Conservation (phyloP, 116 monocot species). For the Trichopus zeylanicus region DNA sequence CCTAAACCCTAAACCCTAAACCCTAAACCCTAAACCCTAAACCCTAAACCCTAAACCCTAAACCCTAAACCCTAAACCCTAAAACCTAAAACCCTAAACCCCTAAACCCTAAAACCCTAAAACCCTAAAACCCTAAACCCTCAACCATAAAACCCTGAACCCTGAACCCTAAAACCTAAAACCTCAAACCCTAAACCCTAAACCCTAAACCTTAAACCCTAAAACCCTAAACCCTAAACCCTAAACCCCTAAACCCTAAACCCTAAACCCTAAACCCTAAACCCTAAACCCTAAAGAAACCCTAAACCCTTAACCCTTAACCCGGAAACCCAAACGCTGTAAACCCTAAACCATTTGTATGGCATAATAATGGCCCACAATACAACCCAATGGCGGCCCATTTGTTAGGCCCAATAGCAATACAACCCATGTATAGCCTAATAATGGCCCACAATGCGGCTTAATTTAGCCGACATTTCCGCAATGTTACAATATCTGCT, state of each 20-base stretch:
- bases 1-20: background rate
- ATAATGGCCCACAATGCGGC: no score
- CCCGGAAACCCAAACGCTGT: background rate
- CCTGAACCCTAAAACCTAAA: constrained; percentile 1
- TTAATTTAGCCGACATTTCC: no score
- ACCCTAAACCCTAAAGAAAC: constrained; percentile 4
- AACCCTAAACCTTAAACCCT: background rate
- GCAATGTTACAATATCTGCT: no score
- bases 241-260: constrained; percentile 1
- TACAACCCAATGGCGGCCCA: no score
- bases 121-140: constrained; percentile 1
- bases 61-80: constrained; percentile 5
- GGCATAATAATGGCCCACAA: no score
- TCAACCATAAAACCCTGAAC: background rate
- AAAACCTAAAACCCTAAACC: background rate
- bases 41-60: constrained; percentile 1
- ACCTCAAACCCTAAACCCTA: background rate
- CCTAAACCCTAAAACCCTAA: background rate
- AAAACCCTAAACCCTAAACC: constrained; percentile 1
- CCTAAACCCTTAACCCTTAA: constrained; percentile 1
- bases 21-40: constrained; percentile 3
- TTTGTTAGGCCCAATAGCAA: no score
- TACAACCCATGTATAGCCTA: no score
- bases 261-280: constrained; percentile 4
- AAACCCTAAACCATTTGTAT: constrained; percentile 1